A percentile compares a stretch with the other conserved stretches of the same genome.
Conservation (phyloP, 345 rosid genomes). For the Stellera chamaejasme region DNA sequence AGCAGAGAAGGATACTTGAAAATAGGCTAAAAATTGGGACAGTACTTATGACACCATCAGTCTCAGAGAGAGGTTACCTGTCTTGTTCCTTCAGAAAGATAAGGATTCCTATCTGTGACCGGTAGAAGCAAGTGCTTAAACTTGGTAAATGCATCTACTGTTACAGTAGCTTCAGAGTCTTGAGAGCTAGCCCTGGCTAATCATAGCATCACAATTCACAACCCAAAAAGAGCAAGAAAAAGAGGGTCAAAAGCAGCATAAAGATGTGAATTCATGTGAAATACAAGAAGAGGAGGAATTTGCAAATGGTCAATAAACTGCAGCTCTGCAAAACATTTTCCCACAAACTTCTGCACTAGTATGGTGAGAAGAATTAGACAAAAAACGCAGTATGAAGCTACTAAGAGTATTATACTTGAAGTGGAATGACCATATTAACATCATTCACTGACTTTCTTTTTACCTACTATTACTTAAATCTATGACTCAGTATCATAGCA, state of each 20-base stretch:
- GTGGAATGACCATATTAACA: no score
- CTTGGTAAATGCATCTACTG: conserved; percentile 48
- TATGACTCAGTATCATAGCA: no score
- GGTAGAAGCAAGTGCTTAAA: conserved; percentile 83
- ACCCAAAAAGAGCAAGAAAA: conserved; percentile 6
- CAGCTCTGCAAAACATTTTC: neutral
- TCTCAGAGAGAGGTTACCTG: conserved; percentile 39
- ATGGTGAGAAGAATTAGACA: neutral
- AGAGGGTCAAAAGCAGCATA: neutral
- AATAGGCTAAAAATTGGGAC: neutral
- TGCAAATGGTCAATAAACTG: neutral
- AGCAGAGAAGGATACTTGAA: neutral
- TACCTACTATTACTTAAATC: no score
- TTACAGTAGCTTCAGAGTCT: conserved; percentile 41
- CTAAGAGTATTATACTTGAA: no score
- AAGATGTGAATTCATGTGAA: neutral
- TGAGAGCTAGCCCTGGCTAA: conserved; percentile 49
- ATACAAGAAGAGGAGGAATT: neutral
- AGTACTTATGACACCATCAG: neutral
- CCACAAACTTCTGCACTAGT: neutral
- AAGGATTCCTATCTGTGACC: conserved; percentile 68
- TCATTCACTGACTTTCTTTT: no score
- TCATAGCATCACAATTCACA: conserved; percentile 12
- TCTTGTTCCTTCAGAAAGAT: conserved; percentile 88
- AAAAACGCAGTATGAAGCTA: neutral